A percentile compares a stretch with the other conserved stretches of the same genome.
Conservation (phyloP, 1,284 basidiomycete species). For the Boletus subluridellus region DNA sequence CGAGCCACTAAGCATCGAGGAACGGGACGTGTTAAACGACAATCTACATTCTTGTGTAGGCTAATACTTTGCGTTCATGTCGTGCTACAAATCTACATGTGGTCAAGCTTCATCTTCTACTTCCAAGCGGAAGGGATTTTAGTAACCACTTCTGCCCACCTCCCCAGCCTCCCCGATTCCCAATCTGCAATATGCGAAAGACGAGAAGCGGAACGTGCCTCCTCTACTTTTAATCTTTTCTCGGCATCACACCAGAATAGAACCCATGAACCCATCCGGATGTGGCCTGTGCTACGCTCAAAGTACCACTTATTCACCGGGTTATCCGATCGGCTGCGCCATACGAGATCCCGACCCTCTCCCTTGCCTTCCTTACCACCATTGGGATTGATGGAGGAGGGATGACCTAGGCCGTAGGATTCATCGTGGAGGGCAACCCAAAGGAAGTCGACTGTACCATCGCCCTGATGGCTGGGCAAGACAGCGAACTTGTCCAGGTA, state of each 20-base stretch:
- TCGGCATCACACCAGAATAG: slow-evolving; percentile 99
- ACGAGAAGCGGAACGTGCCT: slow-evolving; percentile 56
- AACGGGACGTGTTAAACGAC: background rate
- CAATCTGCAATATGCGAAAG: slow-evolving; percentile 77
- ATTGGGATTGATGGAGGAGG: slow-evolving; percentile 93
- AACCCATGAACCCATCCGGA: slow-evolving; percentile 81
- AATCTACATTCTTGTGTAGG: background rate
- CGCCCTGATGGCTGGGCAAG: slow-evolving; percentile 90
- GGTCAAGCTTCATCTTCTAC: slow-evolving; percentile 16
- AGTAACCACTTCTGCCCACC: slow-evolving; percentile 73
- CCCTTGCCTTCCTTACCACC: slow-evolving; percentile 89
- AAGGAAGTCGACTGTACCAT: slow-evolving; percentile 98
- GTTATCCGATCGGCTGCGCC: slow-evolving; percentile 90
- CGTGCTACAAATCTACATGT: slow-evolving; percentile 15
- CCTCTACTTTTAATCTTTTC: slow-evolving; percentile 66
- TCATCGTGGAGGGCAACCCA: slow-evolving; percentile 99
- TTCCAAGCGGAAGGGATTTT: slow-evolving; percentile 84
- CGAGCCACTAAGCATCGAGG: slow-evolving; percentile 20
- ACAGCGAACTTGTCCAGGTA: slow-evolving; percentile 99
- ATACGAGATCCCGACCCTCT: slow-evolving; percentile 90
- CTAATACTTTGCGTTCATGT: background rate
- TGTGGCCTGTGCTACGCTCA: slow-evolving; percentile 89
- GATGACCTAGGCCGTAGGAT: slow-evolving; percentile 92
- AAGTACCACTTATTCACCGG: slow-evolving; percentile 99
- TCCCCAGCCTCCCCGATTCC: slow-evolving; percentile 72